Evolutionary conservation across 192 early-diverging fungal genomes (phyloP).

Genomic region (Dissophora ornata): DNA sequence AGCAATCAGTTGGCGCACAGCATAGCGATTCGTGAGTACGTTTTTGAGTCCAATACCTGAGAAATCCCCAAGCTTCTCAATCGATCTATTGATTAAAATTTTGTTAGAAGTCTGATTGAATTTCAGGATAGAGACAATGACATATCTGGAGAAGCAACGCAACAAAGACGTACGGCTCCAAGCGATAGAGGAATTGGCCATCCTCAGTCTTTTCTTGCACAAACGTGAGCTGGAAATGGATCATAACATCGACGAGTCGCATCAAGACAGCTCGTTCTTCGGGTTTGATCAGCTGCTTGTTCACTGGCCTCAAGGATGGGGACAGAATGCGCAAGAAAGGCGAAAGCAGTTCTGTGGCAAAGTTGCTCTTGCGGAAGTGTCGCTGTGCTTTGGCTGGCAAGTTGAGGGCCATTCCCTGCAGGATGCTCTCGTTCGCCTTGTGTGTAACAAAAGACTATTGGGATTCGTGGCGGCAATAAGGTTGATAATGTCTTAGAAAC

Average conservation of each 20-base stretch:
- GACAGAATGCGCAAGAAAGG: constrained; percentile 81
- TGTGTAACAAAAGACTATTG: constrained; percentile 57
- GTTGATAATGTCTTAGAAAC: too few species aligned
- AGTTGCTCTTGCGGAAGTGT: constrained; percentile 58
- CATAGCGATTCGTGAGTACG: constrained; percentile 73
- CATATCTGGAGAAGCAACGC: background rate
- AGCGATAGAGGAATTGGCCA: constrained; percentile 63
- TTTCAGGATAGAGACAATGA: background rate
- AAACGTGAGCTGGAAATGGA: constrained; percentile 76
- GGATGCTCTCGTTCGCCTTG: constrained; percentile 67
- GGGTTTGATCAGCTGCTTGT: constrained; percentile 65
- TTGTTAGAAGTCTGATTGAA: background rate
- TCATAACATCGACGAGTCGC: constrained; percentile 75
- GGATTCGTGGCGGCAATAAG: too few species aligned
- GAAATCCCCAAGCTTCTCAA: constrained; percentile 60
- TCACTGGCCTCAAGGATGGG: constrained; percentile 77
- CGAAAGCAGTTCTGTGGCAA: constrained; percentile 70
- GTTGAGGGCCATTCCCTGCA: constrained; percentile 60
- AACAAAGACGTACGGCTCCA: constrained; percentile 81
- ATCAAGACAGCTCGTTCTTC: constrained; percentile 66
- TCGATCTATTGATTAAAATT: constrained; percentile 49
- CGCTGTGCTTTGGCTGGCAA: constrained; percentile 61
- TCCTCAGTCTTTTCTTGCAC: constrained; percentile 74
- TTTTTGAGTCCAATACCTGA: constrained; percentile 46
- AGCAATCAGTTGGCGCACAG: constrained; percentile 83